phyloP scores from a whole-genome alignment of 805 yeast genomes.

The Saturnispora gosingensis region DNA sequence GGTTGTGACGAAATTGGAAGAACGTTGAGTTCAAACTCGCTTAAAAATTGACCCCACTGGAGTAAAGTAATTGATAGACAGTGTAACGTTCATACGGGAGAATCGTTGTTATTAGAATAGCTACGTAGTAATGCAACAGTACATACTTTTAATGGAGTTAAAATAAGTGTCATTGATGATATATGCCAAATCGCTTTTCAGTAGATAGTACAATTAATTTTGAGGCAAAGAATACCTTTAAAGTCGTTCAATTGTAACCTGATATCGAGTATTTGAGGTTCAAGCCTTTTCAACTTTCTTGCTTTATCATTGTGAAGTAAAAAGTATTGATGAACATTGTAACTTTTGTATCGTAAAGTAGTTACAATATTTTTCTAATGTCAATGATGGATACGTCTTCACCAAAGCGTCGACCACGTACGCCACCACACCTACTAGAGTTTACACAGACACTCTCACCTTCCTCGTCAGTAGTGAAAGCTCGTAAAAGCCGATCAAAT shows the following conservation, averaged over 20 bases:
- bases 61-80: not conserved
- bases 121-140: too few species aligned
- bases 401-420: constrained; percentile 3
- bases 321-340: not conserved
- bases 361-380: not conserved
- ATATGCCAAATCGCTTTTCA: not conserved
- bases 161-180: not conserved
- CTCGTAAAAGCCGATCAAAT: constrained; percentile 1
- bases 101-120: too few species aligned
- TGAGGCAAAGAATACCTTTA: not conserved
- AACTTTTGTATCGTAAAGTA: not conserved
- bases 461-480: not conserved
- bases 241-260: not conserved
- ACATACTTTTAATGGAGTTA: too few species aligned
- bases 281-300: not conserved
- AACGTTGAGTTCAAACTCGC: not conserved
- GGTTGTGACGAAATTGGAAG: not conserved
- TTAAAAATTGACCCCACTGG: not conserved
- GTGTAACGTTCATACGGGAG: not conserved
- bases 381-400: not conserved
- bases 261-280: not conserved
- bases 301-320: not conserved
- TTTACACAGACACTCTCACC: constrained; percentile 2
- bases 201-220: too few species aligned
- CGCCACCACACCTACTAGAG: constrained; percentile 5